Base-by-base conservation (phyloP, 495 filamentous ascomycete species). In the Penicillium coprophilum region DNA sequence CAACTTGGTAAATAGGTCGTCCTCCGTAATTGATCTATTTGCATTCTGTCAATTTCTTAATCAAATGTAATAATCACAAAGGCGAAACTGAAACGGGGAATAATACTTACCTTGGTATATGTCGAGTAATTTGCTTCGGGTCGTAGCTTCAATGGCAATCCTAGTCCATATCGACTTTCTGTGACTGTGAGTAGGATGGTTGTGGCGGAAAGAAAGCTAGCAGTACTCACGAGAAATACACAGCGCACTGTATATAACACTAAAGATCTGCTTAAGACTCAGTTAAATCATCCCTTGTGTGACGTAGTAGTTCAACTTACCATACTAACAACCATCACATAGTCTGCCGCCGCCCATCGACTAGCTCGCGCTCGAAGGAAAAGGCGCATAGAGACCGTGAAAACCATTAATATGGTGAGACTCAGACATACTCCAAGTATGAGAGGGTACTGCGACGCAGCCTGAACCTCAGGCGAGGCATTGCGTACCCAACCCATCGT, bases 1-100 rank as follows among this genome's bases (percentile, higher is more conserved):
- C 82, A 19, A 82, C 45, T 60, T 82, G 80, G 59, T 85, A 85
- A 45, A 85, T 81, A 2, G 82, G 82, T 7, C 82, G 77, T 23
- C 80, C 82, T 21, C 77, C 77, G 60, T 78, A 84, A 58, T 85
- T 85, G 56, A 79, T 57, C 71, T 69, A 15, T 15, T 32, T n/a
- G 6, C 1, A 0, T 21, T 7, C 15, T 8, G 21, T 46, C 24
- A 51, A 34, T n/a, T 9, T 19, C 3, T 7, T 2, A 6, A 11
- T 40, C 3, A 10, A 20, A n/a, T 34, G 30, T 5, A 15, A 38
- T 21, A 40, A 23, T 1, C 36, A 21, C 23, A 28, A 8, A 17
- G 32, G n/a, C 3, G 2, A 36, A 36, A 36, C 34, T n/a, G 34
- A 36, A 36, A 6, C 43, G 15, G 4, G 2, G 10, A 36, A 36